Conservation (phyloP, 371 early-diverging fungal species). For the Rhizopus sp. region DNA sequence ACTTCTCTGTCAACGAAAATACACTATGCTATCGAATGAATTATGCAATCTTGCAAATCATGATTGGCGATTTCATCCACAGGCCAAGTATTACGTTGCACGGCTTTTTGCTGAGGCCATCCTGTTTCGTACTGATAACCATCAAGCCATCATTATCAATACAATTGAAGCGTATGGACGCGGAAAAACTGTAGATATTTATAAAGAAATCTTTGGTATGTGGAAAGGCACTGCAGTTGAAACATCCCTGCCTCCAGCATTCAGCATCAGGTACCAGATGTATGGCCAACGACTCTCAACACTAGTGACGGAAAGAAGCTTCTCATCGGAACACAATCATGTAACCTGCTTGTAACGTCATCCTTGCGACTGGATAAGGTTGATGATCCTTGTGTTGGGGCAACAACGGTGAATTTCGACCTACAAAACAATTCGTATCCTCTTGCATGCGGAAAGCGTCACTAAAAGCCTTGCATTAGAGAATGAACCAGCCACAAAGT, state of each 20-base stretch:
- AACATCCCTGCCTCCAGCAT: conserved; percentile 10
- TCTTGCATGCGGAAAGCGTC: no score
- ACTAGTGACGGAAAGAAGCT: conserved; percentile 11
- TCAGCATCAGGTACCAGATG: conserved; percentile 13
- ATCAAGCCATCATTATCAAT: conserved; percentile 25
- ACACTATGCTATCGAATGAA: conserved; percentile 4
- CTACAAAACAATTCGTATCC: no score
- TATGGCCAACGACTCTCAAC: conserved; percentile 12
- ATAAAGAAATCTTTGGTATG: conserved; percentile 13
- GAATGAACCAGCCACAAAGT: no score
- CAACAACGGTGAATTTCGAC: no score
- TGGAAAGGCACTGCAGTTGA: not conserved
- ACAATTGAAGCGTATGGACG: conserved; percentile 30
- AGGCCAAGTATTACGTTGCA: conserved; percentile 19
- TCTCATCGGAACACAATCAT: conserved; percentile 17
- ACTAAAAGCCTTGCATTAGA: no score
- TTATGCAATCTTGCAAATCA: conserved; percentile 6
- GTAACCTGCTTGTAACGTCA: conserved; percentile 16
- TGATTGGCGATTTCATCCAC: conserved; percentile 15
- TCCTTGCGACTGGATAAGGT: no score
- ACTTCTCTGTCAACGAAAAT: no score
- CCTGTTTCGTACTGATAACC: no score
- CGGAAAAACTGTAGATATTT: conserved; percentile 15
- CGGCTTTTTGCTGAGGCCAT: conserved; percentile 20
- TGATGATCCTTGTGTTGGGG: no score